Evolutionary conservation across 2,329 filamentous ascomycete species (phyloP), one percentile per base, ranked within the genome.

Genomic region (Colletotrichum karsti): DNA sequence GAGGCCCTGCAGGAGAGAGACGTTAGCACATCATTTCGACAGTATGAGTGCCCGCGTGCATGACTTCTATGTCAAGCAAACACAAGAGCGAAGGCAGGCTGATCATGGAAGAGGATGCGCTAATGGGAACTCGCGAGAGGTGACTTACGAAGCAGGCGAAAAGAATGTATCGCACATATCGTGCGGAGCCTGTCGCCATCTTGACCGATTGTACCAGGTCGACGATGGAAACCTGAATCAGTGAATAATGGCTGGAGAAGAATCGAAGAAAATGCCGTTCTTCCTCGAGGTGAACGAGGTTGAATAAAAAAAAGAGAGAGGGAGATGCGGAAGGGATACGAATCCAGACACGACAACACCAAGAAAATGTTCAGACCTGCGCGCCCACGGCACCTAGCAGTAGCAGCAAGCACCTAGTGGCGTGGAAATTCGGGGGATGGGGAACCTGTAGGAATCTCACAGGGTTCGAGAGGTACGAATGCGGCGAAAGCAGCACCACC

Each of bases 101-200:
- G 50, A 24, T 26, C n/a, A 18, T 20, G 18, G n/a, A 26, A 18
- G 15, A 18, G 33, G 26, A 46, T 26, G 26, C 44, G 20, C n/a
- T 15, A 39, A 18, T 35, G 9, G 18, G 15, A 60, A 28, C 20
- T 8, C 46, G 51, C 26, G 57, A 39, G 48, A 41, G 18, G 26
- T 35, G 24, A 86, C 92, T 77, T 88, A 97, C 95, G 77, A 97
- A 91, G 77, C 94, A 87, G 67, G 94, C 93, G 76, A 97, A 90
- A 77, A 96, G 86, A 78, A 97, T 86, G 81, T 91, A 91, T 85
- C 90, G 88, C 85, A 91, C 82, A 76, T 94, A 93, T 81, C 92
- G 91, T 81, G 91, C 89, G 73, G 88, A 90, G 78, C 90, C 90
- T 68, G 90, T 88, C 81, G 90, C 91, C 85, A 87, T 88, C 76